Evolutionary conservation across 2,329 filamentous ascomycete genomes (phyloP).

Genomic region (Xylariaceae sp.): DNA sequence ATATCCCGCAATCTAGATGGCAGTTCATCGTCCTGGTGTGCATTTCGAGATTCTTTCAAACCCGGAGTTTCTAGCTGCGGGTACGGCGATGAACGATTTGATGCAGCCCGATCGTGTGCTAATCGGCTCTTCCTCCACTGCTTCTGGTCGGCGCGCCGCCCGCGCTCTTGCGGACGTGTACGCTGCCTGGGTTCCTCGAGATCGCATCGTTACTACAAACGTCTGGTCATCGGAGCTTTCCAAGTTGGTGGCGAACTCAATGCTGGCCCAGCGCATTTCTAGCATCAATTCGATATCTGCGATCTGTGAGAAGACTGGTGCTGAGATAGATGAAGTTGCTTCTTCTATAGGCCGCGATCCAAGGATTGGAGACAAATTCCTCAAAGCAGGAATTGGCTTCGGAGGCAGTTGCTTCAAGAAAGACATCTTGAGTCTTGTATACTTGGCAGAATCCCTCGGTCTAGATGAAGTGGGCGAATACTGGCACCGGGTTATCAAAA

Average conservation of each 20-base stretch:
- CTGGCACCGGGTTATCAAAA: constrained; percentile 70
- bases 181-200: constrained; percentile 64
- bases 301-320: constrained; percentile 73
- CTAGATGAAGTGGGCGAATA: constrained; percentile 71
- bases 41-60: constrained; percentile 77
- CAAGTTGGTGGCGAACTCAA: constrained; percentile 76
- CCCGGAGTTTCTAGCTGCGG: constrained; percentile 77
- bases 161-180: constrained; percentile 65
- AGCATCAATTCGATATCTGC: constrained; percentile 81
- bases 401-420: constrained; percentile 82
- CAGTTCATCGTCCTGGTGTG: constrained; percentile 58
- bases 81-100: constrained; percentile 70
- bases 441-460: constrained; percentile 68
- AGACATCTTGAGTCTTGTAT: constrained; percentile 71
- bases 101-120: constrained; percentile 70
- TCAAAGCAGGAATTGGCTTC: constrained; percentile 74
- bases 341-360: constrained; percentile 66
- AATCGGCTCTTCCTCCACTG: constrained; percentile 66
- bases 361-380: constrained; percentile 69
- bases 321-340: constrained; percentile 71
- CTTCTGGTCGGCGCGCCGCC: constrained; percentile 60
- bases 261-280: constrained; percentile 77
- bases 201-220: constrained; percentile 69
- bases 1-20: constrained; percentile 39
- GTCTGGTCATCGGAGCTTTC: constrained; percentile 76